These are phyloP conservation scores for Ceratocystis papillata DNA, from an alignment of 2,329 filamentous ascomycete species.

Conservation along the genomic window DNA sequence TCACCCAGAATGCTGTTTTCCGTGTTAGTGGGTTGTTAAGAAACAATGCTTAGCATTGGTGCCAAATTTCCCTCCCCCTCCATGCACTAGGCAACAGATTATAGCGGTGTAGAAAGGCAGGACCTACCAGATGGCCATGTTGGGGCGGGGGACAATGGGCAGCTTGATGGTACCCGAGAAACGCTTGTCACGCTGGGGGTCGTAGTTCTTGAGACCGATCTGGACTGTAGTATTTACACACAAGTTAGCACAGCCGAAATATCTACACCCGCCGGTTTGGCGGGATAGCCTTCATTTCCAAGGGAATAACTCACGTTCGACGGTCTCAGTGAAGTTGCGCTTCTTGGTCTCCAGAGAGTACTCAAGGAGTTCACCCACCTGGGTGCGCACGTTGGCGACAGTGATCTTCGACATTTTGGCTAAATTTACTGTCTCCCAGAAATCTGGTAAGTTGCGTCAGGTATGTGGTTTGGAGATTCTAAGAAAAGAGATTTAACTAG, in stretches of 20 bases:
- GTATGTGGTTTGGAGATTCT: slow-evolving; percentile 17
- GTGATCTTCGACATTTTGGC: slow-evolving; percentile 75
- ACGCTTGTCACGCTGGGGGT: slow-evolving; percentile 99
- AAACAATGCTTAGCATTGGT: neutral
- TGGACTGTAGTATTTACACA: slow-evolving; percentile 37
- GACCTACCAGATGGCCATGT: slow-evolving; percentile 64
- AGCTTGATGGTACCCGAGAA: slow-evolving; percentile 99
- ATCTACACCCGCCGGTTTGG: neutral
- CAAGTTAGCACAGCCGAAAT: slow-evolving; percentile 14
- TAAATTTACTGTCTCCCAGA: slow-evolving; percentile 62
- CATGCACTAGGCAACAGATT: neutral
- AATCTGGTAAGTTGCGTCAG: slow-evolving; percentile 25
- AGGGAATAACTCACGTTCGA: slow-evolving; percentile 47
- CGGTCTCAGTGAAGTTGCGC: slow-evolving; percentile 90
- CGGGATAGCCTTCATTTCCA: neutral
- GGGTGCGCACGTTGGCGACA: slow-evolving; percentile 88
- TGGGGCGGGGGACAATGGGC: slow-evolving; percentile 78
- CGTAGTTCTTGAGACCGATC: slow-evolving; percentile 97
- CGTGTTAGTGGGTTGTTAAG: neutral
- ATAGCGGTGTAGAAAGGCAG: neutral
- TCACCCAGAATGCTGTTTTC: slow-evolving; percentile 47
- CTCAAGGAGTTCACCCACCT: slow-evolving; percentile 86
- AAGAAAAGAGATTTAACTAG: slow-evolving; percentile 16
- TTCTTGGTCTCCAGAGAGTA: slow-evolving; percentile 94
- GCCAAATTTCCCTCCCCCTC: neutral